Conservation (phyloP, 192 early-diverging fungal genomes). For the Coemansia sp. region DNA sequence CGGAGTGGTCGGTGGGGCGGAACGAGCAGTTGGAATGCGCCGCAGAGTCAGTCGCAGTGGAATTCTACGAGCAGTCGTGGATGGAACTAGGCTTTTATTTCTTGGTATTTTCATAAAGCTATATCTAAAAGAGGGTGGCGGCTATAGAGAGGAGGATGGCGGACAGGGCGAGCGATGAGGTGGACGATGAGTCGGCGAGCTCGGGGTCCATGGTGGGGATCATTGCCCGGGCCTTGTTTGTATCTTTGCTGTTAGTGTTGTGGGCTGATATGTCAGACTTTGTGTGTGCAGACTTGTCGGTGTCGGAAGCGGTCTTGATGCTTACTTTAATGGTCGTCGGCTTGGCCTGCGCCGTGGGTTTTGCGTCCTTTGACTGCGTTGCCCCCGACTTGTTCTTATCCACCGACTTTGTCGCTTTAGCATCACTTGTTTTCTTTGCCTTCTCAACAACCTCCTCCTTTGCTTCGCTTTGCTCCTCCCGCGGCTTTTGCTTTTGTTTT, state of each 20-base stretch:
- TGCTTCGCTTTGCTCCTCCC: conserved; percentile 3
- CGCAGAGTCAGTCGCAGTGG: conserved; percentile 11
- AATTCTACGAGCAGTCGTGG: conserved; percentile 16
- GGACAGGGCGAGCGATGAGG: not conserved
- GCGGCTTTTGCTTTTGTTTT: not conserved
- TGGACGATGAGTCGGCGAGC: conserved; percentile 21
- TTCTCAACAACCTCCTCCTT: conserved; percentile 9
- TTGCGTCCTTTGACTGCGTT: not conserved
- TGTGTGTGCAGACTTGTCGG: not conserved
- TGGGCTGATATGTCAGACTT: not conserved
- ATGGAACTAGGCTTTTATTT: conserved; percentile 27
- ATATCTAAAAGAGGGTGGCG: not conserved
- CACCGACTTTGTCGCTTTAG: not conserved
- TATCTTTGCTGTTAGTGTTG: conserved; percentile 8
- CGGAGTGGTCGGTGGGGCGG: conserved; percentile 14
- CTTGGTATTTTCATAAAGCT: not conserved
- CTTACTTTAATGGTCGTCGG: not conserved
- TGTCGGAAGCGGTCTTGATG: not conserved
- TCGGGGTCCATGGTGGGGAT: conserved; percentile 52
- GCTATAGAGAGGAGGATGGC: not conserved
- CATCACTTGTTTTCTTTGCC: conserved; percentile 7
- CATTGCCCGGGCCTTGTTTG: conserved; percentile 27
- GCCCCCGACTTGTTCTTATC: not conserved
- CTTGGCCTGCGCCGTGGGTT: conserved; percentile 6
- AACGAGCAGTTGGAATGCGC: conserved; percentile 13